These are phyloP conservation scores for Arthromyces matolae DNA, from an alignment of 768 basidiomycete species.

Conservation along the genomic window DNA sequence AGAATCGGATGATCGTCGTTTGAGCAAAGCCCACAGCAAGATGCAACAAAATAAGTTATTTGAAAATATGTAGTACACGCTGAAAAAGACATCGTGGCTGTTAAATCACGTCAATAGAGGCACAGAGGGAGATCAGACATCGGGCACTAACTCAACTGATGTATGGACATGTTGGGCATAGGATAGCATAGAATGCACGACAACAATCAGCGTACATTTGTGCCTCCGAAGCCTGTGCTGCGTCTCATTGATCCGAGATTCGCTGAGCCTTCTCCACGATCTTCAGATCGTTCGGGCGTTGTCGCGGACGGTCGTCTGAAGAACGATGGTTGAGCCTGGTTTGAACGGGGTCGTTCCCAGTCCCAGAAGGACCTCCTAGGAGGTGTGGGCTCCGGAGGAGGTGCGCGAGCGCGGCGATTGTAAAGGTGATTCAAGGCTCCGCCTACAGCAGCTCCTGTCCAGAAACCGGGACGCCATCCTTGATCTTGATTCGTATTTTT, in stretches of 20 bases:
- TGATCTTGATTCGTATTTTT: conserved; percentile 28
- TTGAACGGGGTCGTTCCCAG: conserved; percentile 50
- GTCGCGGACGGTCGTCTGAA: conserved; percentile 27
- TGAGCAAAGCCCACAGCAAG: neutral
- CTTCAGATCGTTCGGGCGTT: conserved; percentile 27
- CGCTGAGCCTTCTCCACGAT: conserved; percentile 68
- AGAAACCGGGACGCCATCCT: conserved; percentile 74
- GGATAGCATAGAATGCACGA: too few species aligned
- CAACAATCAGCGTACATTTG: conserved; percentile 63
- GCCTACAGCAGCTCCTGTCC: conserved; percentile 77
- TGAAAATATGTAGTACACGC: too few species aligned
- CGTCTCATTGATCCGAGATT: conserved; percentile 67
- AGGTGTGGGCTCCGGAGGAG: conserved; percentile 2
- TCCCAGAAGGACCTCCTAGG: conserved; percentile 40
- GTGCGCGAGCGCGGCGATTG: conserved; percentile 33
- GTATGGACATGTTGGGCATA: too few species aligned
- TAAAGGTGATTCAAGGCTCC: conserved; percentile 60
- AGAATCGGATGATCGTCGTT: neutral
- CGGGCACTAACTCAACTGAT: too few species aligned
- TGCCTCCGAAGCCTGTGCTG: conserved; percentile 80
- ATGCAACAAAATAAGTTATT: neutral
- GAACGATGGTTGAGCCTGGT: conserved; percentile 24
- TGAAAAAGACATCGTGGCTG: too few species aligned
- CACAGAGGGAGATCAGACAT: too few species aligned
- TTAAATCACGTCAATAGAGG: too few species aligned